These are phyloP conservation scores for Diaporthe velutina DNA, from an alignment of 2,329 filamentous ascomycete genomes.

Conservation along the genomic window DNA sequence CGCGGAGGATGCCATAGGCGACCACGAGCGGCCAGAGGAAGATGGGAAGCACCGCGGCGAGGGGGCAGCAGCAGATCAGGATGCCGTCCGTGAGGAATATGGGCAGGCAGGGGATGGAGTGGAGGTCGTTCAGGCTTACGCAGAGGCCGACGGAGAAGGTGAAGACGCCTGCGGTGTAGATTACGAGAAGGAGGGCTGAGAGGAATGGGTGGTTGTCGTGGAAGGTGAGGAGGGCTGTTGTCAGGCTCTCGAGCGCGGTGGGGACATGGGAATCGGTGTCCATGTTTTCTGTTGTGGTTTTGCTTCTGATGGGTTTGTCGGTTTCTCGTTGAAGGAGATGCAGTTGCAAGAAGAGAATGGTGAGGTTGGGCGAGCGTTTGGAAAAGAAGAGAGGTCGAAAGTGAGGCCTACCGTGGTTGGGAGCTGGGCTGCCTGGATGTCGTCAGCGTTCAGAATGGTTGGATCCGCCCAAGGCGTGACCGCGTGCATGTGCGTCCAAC, in stretches of 20 bases:
- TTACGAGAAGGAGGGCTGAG: neutral
- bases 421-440: too few species aligned
- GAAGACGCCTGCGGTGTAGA: neutral
- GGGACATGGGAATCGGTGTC: neutral
- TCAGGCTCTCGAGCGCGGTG: neutral
- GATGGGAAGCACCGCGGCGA: neutral
- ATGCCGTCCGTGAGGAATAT: conserved; percentile 5
- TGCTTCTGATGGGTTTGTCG: neutral
- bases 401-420: too few species aligned
- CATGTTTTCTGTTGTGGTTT: neutral
- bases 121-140: too few species aligned
- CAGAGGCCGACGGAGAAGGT: neutral
- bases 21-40: neutral
- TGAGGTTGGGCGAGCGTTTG: too few species aligned
- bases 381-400: too few species aligned
- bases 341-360: too few species aligned
- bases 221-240: neutral
- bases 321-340: too few species aligned
- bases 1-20: neutral
- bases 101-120: neutral
- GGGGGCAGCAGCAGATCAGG: conserved; percentile 6
- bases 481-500: neutral
- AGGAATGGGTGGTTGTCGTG: neutral
- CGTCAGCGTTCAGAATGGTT: too few species aligned
- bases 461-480: neutral